Conservation (phyloP, 495 filamentous ascomycete species). For the Chlorociboria aeruginascens region DNA sequence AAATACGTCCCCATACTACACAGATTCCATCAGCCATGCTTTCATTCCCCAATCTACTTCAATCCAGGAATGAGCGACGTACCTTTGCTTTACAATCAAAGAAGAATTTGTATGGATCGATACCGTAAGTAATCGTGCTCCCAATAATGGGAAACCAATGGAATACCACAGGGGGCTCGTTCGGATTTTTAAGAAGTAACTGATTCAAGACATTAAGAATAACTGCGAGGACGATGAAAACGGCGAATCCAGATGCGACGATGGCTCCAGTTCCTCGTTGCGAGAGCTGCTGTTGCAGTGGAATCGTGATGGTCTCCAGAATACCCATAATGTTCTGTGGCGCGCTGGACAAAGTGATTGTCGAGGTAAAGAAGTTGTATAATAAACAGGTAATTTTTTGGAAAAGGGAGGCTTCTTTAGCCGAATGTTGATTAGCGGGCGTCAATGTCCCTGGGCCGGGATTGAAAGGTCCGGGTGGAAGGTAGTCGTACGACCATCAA, state of each 20-base stretch:
- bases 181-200: conserved; percentile 54
- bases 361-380: neutral
- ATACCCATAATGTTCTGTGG: conserved; percentile 31
- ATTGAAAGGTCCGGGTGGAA: too few relatives aligned
- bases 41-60: neutral
- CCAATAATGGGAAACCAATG: conserved; percentile 75
- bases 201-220: conserved; percentile 57
- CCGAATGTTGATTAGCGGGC: too few relatives aligned
- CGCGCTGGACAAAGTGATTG: neutral
- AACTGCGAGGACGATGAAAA: conserved; percentile 41
- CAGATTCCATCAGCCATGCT: neutral
- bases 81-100: conserved; percentile 59
- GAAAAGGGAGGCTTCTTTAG: too few relatives aligned
- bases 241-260: conserved; percentile 19
- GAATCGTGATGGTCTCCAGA: conserved; percentile 33
- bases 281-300: conserved; percentile 33
- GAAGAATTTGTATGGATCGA: conserved; percentile 75
- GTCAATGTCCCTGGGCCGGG: too few relatives aligned
- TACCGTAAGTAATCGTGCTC: conserved; percentile 70
- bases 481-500: too few relatives aligned
- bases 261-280: conserved; percentile 27
- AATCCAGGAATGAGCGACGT: neutral
- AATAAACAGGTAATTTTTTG: neutral
- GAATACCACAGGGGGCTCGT: conserved; percentile 71
- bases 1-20: conserved; percentile 66